phyloP scores from a whole-genome alignment of 2,329 filamentous ascomycete species.

The Sporothrix curviconia region DNA sequence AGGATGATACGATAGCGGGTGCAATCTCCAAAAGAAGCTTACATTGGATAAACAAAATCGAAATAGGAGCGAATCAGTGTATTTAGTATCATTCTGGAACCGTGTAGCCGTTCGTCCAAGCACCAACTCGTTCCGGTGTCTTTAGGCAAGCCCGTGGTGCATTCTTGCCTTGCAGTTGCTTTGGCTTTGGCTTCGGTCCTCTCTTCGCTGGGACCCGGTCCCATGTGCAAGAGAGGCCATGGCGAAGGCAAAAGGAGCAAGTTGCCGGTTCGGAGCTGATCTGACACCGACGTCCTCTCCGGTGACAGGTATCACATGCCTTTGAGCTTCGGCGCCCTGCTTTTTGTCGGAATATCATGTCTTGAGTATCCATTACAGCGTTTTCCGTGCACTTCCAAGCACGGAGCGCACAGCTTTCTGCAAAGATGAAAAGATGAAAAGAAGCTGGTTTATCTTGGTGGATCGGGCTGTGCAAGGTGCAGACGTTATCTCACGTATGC shows the following conservation, averaged over 20 bases:
- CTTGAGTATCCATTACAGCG: too few species aligned
- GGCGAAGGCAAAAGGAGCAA: constrained; percentile 1
- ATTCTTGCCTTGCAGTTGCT: too few species aligned
- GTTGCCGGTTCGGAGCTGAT: neutral
- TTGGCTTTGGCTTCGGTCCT: constrained; percentile 3
- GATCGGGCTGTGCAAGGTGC: too few species aligned
- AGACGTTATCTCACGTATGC: too few species aligned
- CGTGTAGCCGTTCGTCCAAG: neutral
- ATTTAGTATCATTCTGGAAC: neutral
- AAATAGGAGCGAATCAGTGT: constrained; percentile 7
- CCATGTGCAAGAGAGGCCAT: constrained; percentile 3
- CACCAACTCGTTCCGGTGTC: neutral
- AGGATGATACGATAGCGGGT: neutral
- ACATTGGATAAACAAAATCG: constrained; percentile 16
- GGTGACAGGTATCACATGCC: constrained; percentile 11
- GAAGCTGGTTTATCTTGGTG: too few species aligned
- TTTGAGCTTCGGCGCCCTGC: neutral
- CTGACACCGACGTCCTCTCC: constrained; percentile 5
- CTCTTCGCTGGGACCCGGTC: constrained; percentile 5
- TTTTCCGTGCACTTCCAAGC: too few species aligned
- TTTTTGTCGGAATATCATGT: neutral
- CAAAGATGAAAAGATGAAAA: neutral
- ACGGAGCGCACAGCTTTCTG: too few species aligned
- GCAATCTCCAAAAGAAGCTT: neutral
- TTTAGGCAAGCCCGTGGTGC: too few species aligned